Base-by-base conservation (phyloP, 2,329 filamentous ascomycete genomes). In the Xylariaceae sp. region DNA sequence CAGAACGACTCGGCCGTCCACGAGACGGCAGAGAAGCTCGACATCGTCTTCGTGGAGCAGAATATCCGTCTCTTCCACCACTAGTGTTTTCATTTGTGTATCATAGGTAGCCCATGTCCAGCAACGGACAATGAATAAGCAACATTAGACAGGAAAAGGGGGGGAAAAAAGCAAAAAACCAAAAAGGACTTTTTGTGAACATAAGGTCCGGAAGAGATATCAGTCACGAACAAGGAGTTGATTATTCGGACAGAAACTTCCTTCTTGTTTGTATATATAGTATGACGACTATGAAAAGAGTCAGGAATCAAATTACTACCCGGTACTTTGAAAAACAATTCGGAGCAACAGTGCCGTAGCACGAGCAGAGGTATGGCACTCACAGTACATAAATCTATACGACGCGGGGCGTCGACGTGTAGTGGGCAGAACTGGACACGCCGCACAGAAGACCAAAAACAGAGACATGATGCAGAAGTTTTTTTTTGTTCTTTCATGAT, bases 1-100 rank as follows among this genome's bases (percentile, higher is more conserved):
- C 89, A 94, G 73, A 94, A 94, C 69, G 89, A 94, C 70, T 73
- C 78, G 54, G 81, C 85, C 47, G 89, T 94, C 43, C 89, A 96
- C 65, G 86, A 90, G 70, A 95, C 92, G 10, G 90, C 92, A 5
- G 90, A 96, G 78, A 90, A 92, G 77, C 78, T 95, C 60, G 88
- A 87, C 51, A 95, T 97, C 66, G 91, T 87, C 42, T 96, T 97
- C 74, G 88, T 97, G 36, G 91, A 99, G 80, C 94, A 99, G 80
- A 90, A 87, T 70, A 87, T 88, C 55, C 85, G 94, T 64, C 80
- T 97, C 61, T 97, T 97, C 85, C 92, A 96, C 74, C 92, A 97
- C 75, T 97, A 87, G 71, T 19, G 18, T 12, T 18, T 12, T 18
- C 18, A 18, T 40, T 30, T 26, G 8, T 19, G 30, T 39, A 18